A percentile compares a stretch with the other conserved stretches of the same genome.
These are phyloP conservation scores for Hirschioporus abietinus DNA, from an alignment of 768 basidiomycete genomes.

Conservation along the genomic window DNA sequence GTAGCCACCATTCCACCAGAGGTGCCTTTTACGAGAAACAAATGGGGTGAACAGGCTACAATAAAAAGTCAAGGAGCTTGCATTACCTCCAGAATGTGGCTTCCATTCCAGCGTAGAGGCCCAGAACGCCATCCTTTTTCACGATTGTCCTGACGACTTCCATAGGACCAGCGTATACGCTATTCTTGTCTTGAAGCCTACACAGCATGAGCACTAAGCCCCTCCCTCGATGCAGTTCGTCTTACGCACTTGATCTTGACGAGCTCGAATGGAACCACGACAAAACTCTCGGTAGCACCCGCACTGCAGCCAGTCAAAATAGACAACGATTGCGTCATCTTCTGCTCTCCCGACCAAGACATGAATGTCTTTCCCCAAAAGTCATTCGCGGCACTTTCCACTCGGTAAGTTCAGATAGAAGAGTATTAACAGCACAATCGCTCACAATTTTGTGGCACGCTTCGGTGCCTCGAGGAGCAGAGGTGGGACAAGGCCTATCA, in stretches of 20 bases:
- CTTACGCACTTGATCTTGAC: constrained; percentile 73
- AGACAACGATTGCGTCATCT: constrained; percentile 88
- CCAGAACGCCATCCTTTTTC: constrained; percentile 72
- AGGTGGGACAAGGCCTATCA: constrained; percentile 84
- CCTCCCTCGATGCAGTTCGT: not conserved
- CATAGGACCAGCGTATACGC: constrained; percentile 85
- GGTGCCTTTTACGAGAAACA: constrained; percentile 42
- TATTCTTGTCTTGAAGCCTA: constrained; percentile 88
- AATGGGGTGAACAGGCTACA: constrained; percentile 1
- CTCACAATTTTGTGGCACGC: constrained; percentile 92
- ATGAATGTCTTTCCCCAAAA: constrained; percentile 90
- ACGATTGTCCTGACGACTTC: constrained; percentile 84
- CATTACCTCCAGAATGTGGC: constrained; percentile 92
- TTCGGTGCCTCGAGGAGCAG: constrained; percentile 95
- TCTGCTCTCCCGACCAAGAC: constrained; percentile 53
- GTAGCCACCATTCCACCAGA: constrained; percentile 95
- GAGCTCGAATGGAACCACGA: constrained; percentile 95
- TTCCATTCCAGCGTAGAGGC: constrained; percentile 93
- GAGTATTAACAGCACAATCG: constrained; percentile 10
- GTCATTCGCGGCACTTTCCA: constrained; percentile 73
- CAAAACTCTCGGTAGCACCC: constrained; percentile 93
- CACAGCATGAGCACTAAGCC: not conserved
- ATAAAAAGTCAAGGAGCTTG: constrained; percentile 1
- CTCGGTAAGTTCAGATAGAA: constrained; percentile 9
- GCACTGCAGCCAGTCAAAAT: constrained; percentile 89